Evolutionary conservation across 192 early-diverging fungal species (phyloP), one percentile per base, ranked within the genome.

Genomic region (Umbelopsis vinacea): DNA sequence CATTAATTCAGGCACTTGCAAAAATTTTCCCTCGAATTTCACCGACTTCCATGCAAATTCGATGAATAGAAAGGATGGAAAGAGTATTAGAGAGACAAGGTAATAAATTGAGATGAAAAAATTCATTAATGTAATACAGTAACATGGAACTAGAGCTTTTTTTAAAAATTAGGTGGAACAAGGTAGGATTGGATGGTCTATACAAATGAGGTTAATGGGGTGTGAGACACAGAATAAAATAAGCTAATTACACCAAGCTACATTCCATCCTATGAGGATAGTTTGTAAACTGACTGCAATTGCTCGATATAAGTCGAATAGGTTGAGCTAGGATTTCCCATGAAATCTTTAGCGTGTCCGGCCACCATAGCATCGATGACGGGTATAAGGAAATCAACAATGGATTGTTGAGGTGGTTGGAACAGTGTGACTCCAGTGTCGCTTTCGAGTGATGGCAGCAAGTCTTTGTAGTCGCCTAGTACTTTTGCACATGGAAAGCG

Each of bases 401-500:
- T 24, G 3, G 71, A 52, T 52, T 81, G 76, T 21, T 53, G 46
- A 21, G 79, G 69, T 8, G 57, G 57, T 40, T 77, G 67, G 8
- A 74, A 26, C n/a, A 76, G 29, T 35, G 68, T 43, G 40, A 12
- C 40, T 43, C 40, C 71, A 37, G 24, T 14, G 11, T 73, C 52
- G 0, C 17, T 54, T 19, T 79, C 60, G 7, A 87, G 26, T 3
- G 67, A 60, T 6, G 69, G 77, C 0, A 87, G 48, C 11, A 81
- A 63, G 5, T 80, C 60, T 4, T 38, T 0, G 19, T 68, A 72
- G 66, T 87, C 86, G 4, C 73, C 77, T 14, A 87, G 52, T 0
- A 83, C 81, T 15, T 82, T 71, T 11, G 80, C 78, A 45, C 84
- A 83, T 0, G 82, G 80, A 57, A 82, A 85, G 4, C 76, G 68